phyloP scores from a whole-genome alignment of 2,329 filamentous ascomycete species.

The Penicillium sp. region DNA sequence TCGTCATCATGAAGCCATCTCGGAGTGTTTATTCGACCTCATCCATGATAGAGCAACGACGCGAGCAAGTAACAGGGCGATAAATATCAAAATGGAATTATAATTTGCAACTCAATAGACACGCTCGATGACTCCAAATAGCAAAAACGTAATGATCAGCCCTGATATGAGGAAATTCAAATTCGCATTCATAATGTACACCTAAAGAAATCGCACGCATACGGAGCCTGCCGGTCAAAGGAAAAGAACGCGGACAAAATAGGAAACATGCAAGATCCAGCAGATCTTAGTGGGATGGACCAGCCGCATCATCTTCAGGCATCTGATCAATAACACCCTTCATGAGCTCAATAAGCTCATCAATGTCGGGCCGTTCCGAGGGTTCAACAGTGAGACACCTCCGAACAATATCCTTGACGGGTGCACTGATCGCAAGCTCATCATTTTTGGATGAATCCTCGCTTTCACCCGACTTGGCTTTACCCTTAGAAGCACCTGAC shows the following conservation, averaged over 20 bases:
- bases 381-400: constrained; percentile 86
- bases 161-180: background rate
- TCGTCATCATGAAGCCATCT: constrained; percentile 22
- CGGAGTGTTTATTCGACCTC: background rate
- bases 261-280: background rate
- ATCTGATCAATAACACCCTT: constrained; percentile 67
- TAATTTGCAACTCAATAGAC: background rate
- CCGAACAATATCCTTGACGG: constrained; percentile 82
- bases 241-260: constrained; percentile 2
- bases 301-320: constrained; percentile 55
- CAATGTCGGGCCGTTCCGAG: constrained; percentile 79
- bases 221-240: constrained; percentile 13
- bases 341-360: constrained; percentile 78
- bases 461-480: constrained; percentile 48
- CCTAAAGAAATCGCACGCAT: background rate
- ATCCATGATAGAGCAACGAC: background rate
- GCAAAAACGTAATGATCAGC: background rate
- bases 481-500: constrained; percentile 61
- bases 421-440: constrained; percentile 68
- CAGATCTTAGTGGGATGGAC: constrained; percentile 23
- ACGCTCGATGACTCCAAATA: background rate
- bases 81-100: background rate
- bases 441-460: constrained; percentile 33
- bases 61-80: background rate
- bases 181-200: constrained; percentile 12